A percentile compares a stretch with the other conserved stretches of the same genome.
Conservation (phyloP, 2,329 filamentous ascomycete genomes). For the Trichoderma guizhouense region DNA sequence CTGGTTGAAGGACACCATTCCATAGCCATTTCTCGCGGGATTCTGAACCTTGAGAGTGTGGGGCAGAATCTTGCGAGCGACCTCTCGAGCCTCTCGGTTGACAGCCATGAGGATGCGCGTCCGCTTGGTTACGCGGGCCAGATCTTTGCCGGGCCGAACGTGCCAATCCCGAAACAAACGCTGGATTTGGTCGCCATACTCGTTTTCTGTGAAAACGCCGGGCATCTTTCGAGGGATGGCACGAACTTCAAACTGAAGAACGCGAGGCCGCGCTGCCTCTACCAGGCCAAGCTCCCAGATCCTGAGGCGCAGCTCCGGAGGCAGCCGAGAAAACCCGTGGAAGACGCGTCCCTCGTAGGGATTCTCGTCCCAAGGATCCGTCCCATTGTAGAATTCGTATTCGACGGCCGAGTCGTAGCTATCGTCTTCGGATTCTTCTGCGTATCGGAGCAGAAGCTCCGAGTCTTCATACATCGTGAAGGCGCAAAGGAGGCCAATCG, state of each 20-base stretch:
- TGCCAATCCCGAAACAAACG: neutral
- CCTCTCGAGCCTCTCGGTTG: conserved; percentile 35
- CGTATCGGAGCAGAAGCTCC: neutral
- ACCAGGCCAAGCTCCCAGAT: conserved; percentile 36
- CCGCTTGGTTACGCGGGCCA: conserved; percentile 29
- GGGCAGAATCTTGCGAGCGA: conserved; percentile 32
- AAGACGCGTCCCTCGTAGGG: conserved; percentile 21
- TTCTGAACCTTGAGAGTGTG: conserved; percentile 31
- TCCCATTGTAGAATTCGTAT: conserved; percentile 15
- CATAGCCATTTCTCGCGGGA: conserved; percentile 21
- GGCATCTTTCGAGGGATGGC: neutral
- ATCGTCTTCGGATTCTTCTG: neutral
- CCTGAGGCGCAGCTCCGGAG: conserved; percentile 33
- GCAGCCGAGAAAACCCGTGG: conserved; percentile 29
- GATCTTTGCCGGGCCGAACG: conserved; percentile 14
- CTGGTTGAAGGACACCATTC: conserved; percentile 30
- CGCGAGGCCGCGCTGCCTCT: conserved; percentile 27
- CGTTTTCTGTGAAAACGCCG: neutral
- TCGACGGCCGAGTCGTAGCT: conserved; percentile 13
- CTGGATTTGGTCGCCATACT: neutral
- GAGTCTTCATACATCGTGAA: neutral
- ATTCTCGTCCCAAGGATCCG: conserved; percentile 7
- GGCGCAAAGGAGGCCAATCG: neutral
- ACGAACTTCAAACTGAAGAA: conserved; percentile 20
- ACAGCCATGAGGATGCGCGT: conserved; percentile 33